Evolutionary conservation across 2,329 filamentous ascomycete species (phyloP).

Genomic region (Aaosphaeria arxii): DNA sequence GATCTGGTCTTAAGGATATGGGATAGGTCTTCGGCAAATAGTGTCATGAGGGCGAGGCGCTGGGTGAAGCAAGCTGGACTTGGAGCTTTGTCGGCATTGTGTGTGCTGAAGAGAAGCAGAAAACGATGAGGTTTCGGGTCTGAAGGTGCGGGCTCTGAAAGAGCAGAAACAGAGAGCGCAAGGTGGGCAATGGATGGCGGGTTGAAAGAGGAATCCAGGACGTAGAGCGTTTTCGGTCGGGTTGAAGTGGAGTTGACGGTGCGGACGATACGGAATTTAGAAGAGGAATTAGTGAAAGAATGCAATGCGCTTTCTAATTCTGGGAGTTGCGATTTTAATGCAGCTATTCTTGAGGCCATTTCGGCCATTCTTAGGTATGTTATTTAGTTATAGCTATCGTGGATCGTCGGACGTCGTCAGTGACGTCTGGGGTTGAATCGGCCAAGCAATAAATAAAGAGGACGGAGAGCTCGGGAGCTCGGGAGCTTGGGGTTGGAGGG

Average conservation of each 20-base stretch:
- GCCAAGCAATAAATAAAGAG: too few species aligned
- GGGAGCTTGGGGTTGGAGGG: too few species aligned
- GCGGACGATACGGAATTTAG: conserved; percentile 34
- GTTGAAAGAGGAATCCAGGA: conserved; percentile 66
- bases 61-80: conserved; percentile 67
- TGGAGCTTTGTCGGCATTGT: conserved; percentile 65
- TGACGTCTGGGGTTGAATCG: too few species aligned
- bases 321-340: conserved; percentile 25
- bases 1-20: conserved; percentile 7
- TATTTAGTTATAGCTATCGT: too few species aligned
- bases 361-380: conserved; percentile 14
- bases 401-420: too few species aligned
- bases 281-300: conserved; percentile 28
- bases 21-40: conserved; percentile 59
- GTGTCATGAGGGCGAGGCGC: conserved; percentile 68
- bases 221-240: conserved; percentile 51
- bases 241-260: conserved; percentile 30
- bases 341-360: conserved; percentile 15
- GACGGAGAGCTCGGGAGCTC: too few species aligned
- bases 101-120: conserved; percentile 59
- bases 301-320: conserved; percentile 31
- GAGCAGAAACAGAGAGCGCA: conserved; percentile 52
- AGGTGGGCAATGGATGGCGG: conserved; percentile 61
- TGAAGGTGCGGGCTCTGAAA: conserved; percentile 34
- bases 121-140: conserved; percentile 42